Base-by-base conservation (phyloP, 2,329 filamentous ascomycete genomes). In the Metarhizium album region DNA sequence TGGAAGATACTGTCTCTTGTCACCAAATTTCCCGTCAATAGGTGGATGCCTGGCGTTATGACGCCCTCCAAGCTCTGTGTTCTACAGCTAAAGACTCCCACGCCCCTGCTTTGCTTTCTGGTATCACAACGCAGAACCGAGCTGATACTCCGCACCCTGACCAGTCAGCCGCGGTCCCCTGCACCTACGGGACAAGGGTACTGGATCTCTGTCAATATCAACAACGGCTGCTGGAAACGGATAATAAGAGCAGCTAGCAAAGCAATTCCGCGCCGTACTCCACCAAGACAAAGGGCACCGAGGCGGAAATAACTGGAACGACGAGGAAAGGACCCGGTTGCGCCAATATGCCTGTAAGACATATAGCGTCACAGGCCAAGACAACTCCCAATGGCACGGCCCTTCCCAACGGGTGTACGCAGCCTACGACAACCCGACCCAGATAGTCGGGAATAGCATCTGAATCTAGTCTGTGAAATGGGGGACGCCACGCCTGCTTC, bases 391-490 rank as follows among this genome's bases (percentile, higher is more conserved):
- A 24, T 24, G 24, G 9, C 20, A 43, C 40, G 9, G 14, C 9
- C 11, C 22, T 43, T 33, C 46, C 27, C 27, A 8, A 14, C 16
- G 22, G 11, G 20, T 14, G 22, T 43, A 24, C 20, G 7, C 20
- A 24, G 40, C 40, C 5, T 14, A 20, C 5, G 20, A 35, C 42
- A 16, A 46, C 11, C 49, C 45, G 51, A 53, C 51, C 53, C 53
- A 48, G 46, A 53, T 27, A 35, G 50, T 42, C 50, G 52, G 52
- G 52, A 52, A 27, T 50, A 24, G 45, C 47, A 45, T 31, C 20
- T 40, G 38, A 8, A 45, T 31, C 11, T 48, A 29, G 27, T 29
- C 27, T 6, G 27, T 42, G n/a, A 40, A 20, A 40, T 20, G 3
- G 18, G n/a, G 45, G 42, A n/a, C 27, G 14, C 22, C 40, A 24